Evolutionary conservation across 2,329 filamentous ascomycete species (phyloP).

Genomic region (Cytospora piceicola): DNA sequence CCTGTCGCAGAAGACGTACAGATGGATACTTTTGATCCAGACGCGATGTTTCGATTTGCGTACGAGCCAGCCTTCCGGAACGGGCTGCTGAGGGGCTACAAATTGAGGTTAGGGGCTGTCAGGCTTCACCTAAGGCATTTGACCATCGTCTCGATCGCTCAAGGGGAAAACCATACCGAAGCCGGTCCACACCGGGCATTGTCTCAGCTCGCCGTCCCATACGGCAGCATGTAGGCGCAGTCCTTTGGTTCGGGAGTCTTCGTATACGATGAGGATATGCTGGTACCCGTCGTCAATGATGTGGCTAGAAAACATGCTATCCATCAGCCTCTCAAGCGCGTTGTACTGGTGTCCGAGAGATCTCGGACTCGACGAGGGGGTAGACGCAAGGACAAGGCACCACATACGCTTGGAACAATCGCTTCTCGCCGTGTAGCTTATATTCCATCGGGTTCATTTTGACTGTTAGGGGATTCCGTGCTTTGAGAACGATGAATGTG

Average conservation of each 20-base stretch:
- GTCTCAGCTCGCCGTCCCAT: slow-evolving; percentile 56
- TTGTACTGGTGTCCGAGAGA: background rate
- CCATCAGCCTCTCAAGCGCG: background rate
- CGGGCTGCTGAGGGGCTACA: slow-evolving; percentile 57
- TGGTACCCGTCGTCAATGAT: slow-evolving; percentile 60
- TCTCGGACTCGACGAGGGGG: too few relatives aligned
- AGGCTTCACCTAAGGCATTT: background rate
- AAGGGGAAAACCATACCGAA: slow-evolving; percentile 51
- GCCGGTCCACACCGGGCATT: slow-evolving; percentile 66
- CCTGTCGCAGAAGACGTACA: slow-evolving; percentile 62
- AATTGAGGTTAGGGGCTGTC: background rate
- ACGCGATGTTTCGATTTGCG: slow-evolving; percentile 52
- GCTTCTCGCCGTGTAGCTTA: slow-evolving; percentile 51
- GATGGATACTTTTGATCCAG: slow-evolving; percentile 57
- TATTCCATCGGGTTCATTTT: slow-evolving; percentile 50
- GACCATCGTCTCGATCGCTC: background rate
- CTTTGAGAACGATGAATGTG: slow-evolving; percentile 61
- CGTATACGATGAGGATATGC: slow-evolving; percentile 58
- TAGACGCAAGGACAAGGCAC: background rate
- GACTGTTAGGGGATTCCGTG: slow-evolving; percentile 50
- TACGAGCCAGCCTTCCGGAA: slow-evolving; percentile 55
- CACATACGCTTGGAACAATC: slow-evolving; percentile 60
- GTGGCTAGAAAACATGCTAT: slow-evolving; percentile 44
- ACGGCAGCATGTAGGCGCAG: slow-evolving; percentile 61
- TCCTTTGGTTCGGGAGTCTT: slow-evolving; percentile 53